Conservation (phyloP, 768 basidiomycete species). For the Hygrophorus pudorinus region DNA sequence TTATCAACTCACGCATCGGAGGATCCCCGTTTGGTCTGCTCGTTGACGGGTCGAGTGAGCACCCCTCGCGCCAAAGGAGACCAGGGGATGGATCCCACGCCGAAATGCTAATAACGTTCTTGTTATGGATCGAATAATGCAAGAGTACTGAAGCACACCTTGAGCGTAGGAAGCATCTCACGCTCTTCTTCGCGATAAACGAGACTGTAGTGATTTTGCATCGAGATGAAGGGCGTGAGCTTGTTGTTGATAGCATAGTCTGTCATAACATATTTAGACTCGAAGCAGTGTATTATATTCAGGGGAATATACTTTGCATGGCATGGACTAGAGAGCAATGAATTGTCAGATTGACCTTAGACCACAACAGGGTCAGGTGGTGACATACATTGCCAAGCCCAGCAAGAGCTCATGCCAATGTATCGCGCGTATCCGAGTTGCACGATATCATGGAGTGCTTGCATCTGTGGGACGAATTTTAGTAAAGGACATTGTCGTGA, state of each 20-base stretch:
- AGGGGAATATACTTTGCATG: constrained; percentile 9
- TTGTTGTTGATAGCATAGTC: constrained; percentile 32
- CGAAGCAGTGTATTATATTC: neutral
- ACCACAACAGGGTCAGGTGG: neutral
- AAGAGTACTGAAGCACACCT: constrained; percentile 10
- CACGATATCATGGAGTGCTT: constrained; percentile 38
- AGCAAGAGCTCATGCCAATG: constrained; percentile 28
- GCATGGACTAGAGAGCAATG: constrained; percentile 8
- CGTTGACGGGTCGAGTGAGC: constrained; percentile 20
- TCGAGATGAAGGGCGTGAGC: constrained; percentile 47
- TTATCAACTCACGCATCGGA: constrained; percentile 14
- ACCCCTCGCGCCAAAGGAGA: constrained; percentile 25
- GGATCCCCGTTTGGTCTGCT: constrained; percentile 18
- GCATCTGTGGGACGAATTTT: constrained; percentile 24
- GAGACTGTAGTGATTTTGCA: constrained; percentile 53
- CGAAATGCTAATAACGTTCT: neutral
- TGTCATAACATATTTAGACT: constrained; percentile 3
- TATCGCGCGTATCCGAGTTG: constrained; percentile 35
- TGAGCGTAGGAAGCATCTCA: constrained; percentile 41
- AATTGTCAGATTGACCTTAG: neutral
- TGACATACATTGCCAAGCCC: constrained; percentile 13
- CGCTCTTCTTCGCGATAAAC: constrained; percentile 54
- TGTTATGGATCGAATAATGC: neutral
- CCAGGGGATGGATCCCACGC: constrained; percentile 16
- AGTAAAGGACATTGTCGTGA: neutral